These are phyloP conservation scores for Wickerhamomyces rabaulensis DNA, from an alignment of 805 yeast species.

Conservation along the genomic window DNA sequence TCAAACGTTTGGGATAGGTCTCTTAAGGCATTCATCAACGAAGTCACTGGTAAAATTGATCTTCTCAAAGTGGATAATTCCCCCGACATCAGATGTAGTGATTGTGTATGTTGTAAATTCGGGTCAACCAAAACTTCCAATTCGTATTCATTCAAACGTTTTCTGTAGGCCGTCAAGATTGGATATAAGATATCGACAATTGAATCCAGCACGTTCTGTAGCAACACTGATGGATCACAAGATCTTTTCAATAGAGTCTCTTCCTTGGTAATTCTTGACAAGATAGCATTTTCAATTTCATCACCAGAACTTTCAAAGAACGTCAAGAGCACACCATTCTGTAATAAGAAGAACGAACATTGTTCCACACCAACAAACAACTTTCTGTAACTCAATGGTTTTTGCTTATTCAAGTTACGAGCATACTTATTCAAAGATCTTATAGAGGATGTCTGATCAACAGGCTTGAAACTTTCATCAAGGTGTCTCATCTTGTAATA, in stretches of 20 bases:
- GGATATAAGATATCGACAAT: constrained; percentile 50
- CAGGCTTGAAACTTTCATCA: constrained; percentile 26
- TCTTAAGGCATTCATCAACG: constrained; percentile 40
- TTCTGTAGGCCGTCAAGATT: constrained; percentile 46
- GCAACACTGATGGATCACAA: constrained; percentile 44
- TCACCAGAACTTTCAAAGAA: constrained; percentile 54
- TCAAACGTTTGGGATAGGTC: constrained; percentile 27
- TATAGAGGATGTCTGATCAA: constrained; percentile 9
- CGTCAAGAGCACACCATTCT: constrained; percentile 43
- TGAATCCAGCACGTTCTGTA: constrained; percentile 52
- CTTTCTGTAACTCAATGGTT: constrained; percentile 40
- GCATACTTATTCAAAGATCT: constrained; percentile 11
- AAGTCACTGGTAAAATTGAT: constrained; percentile 41
- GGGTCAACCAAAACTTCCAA: constrained; percentile 46
- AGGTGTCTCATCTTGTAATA: constrained; percentile 27
- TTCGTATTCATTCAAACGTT: constrained; percentile 44
- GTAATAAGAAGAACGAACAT: constrained; percentile 43
- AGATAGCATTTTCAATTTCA: constrained; percentile 46
- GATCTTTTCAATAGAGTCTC: constrained; percentile 46
- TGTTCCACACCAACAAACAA: constrained; percentile 51
- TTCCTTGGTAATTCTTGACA: constrained; percentile 39
- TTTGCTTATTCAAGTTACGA: constrained; percentile 30
- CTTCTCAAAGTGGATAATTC: constrained; percentile 45
- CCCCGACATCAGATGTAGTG: constrained; percentile 47
- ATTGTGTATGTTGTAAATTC: constrained; percentile 43